Base-by-base conservation (phyloP, 129 eudicot genomes). In the Apium graveolens region DNA sequence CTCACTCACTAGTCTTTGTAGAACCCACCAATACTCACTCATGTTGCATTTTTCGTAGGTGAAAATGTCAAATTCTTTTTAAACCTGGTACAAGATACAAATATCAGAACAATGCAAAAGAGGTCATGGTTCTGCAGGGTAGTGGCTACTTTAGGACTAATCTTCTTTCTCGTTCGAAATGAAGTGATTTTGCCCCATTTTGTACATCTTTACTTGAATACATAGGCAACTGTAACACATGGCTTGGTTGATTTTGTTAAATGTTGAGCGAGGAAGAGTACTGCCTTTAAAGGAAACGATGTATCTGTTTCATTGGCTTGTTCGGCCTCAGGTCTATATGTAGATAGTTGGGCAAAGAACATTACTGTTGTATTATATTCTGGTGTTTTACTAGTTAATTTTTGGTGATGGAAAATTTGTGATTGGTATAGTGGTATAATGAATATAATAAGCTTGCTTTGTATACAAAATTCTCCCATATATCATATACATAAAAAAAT, bases 31-130 rank as follows among this genome's bases (percentile, higher is more conserved):
- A 42, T 39, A 73, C 76, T 73, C 42, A n/a, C 35, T 39, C 53
- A 24, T 42, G 49, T 4, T 42, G 76, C 76, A 37, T 72, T 73
- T 43, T 44, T 16, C n/a, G n/a, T 44, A 74, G 77, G 77, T 74
- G 62, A 60, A 74, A 74, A 12, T 66, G 72, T 29, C 39, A 13
- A 12, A 66, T 66, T 66, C 4, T 39, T 31, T 16, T 63, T 27
- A 24, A 55, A 55, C 29, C 10, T n/a, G 31, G 65, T 57, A 57
- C 65, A 57, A n/a, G 10, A 21, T 57, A 9, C 65, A 57, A 2
- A 8, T 14, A 3, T 24, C 65, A 57, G 65, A 57, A 57, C 65
- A 57, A 57, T 57, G 65, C 31, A 57, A n/a, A 57, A n/a, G 31
- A 8, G 31, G 65, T 24, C 65, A n/a, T 57, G 31, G 31, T 57